Conservation (phyloP, 2,329 filamentous ascomycete genomes). For the Curvularia spicifera region DNA sequence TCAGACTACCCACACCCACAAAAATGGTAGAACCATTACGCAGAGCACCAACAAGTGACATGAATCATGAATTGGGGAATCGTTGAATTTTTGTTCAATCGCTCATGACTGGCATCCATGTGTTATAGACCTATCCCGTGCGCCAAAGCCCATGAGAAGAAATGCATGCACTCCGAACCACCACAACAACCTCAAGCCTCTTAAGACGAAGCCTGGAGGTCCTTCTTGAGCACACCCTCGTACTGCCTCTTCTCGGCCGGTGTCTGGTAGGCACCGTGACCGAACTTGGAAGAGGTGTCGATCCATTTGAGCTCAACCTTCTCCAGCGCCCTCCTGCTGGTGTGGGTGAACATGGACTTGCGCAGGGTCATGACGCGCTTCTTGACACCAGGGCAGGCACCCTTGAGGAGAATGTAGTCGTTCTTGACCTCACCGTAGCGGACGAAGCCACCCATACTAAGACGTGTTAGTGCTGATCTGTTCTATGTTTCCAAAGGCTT, state of each 20-base stretch:
- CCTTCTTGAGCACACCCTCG: constrained; percentile 99
- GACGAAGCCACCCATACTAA: constrained; percentile 97
- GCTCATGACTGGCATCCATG: constrained; percentile 42
- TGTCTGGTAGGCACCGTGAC: constrained; percentile 99
- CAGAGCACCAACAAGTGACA: not conserved
- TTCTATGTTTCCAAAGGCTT: not conserved
- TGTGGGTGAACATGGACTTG: constrained; percentile 98
- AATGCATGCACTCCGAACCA: constrained; percentile 38
- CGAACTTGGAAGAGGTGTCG: constrained; percentile 99
- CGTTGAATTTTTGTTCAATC: constrained; percentile 47
- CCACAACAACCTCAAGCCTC: constrained; percentile 33
- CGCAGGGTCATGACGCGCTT: constrained; percentile 99
- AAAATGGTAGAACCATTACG: not conserved
- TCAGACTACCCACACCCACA: not conserved
- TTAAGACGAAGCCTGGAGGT: constrained; percentile 67
- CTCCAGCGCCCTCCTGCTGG: constrained; percentile 92
- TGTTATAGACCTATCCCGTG: constrained; percentile 46
- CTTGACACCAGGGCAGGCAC: constrained; percentile 96
- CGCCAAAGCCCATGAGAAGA: constrained; percentile 46
- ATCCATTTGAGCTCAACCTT: constrained; percentile 99
- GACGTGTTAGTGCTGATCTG: constrained; percentile 47
- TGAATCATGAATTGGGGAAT: constrained; percentile 44
- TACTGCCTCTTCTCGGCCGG: constrained; percentile 96
- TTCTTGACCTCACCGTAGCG: constrained; percentile 99
- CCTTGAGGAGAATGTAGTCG: constrained; percentile 98